A percentile compares a stretch with the other conserved stretches of the same genome.
Evolutionary conservation across 768 basidiomycete species (phyloP).

Genomic region (Podaxis sp.): DNA sequence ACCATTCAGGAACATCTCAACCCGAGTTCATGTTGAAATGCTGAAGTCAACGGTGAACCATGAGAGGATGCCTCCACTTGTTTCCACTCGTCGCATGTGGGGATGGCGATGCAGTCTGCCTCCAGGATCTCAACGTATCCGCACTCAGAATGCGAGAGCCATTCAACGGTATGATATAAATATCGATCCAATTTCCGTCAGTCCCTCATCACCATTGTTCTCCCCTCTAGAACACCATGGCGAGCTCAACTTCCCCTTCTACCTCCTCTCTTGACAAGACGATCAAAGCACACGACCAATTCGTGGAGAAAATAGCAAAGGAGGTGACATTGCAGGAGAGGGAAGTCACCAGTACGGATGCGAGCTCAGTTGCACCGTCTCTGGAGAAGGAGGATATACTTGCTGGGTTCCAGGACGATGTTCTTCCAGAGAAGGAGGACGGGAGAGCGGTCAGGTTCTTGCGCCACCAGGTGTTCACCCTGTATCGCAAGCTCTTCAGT

Average conservation of each 20-base stretch:
- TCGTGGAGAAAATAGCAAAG: not conserved
- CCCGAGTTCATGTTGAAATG: not conserved
- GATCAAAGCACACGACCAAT: not conserved
- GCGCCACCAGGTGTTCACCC: constrained; percentile 52
- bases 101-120: not conserved
- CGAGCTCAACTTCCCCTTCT: not conserved
- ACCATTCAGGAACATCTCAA: not conserved
- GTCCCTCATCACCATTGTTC: not conserved
- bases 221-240: not conserved
- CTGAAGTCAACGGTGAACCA: not conserved
- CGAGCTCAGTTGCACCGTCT: not conserved
- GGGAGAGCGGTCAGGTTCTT: constrained; percentile 22
- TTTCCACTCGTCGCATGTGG: not conserved
- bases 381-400: constrained; percentile 3
- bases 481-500: constrained; percentile 60
- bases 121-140: not conserved
- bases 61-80: not conserved
- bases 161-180: not conserved
- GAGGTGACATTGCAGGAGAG: not conserved
- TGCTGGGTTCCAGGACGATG: constrained; percentile 6
- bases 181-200: not conserved
- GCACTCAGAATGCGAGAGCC: not conserved
- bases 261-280: not conserved
- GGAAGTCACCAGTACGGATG: not conserved
- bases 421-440: constrained; percentile 4